phyloP scores from a whole-genome alignment of 2,329 filamentous ascomycete species.

The Lachnellula subtilissima region DNA sequence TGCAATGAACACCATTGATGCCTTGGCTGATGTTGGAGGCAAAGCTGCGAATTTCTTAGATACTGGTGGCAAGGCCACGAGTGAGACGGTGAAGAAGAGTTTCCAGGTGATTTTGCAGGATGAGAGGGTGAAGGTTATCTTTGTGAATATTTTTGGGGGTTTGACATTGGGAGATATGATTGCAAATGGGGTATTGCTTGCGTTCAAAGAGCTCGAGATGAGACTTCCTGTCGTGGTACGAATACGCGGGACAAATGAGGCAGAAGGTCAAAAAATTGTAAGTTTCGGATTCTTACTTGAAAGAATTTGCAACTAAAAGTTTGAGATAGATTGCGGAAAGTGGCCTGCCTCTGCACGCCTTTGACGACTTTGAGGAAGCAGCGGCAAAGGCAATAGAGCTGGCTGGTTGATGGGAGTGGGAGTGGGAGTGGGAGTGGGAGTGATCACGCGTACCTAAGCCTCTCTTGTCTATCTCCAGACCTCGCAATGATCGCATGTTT shows the following conservation, averaged over 20 bases:
- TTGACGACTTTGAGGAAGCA: constrained; percentile 71
- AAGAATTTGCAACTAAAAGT: background rate
- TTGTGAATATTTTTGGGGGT: constrained; percentile 68
- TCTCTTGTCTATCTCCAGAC: no score
- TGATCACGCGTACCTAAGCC: no score
- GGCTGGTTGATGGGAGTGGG: constrained; percentile 27
- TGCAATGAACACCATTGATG: constrained; percentile 87
- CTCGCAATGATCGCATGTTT: no score
- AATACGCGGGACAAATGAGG: constrained; percentile 70
- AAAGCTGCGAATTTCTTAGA: constrained; percentile 80
- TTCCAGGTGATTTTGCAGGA: constrained; percentile 73
- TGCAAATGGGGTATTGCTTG: constrained; percentile 66
- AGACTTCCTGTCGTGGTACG: constrained; percentile 72
- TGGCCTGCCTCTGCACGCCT: constrained; percentile 62
- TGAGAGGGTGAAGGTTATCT: constrained; percentile 64
- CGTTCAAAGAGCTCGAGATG: constrained; percentile 64
- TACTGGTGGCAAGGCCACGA: constrained; percentile 83
- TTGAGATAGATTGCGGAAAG: constrained; percentile 54
- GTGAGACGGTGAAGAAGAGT: constrained; percentile 70
- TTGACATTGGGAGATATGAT: constrained; percentile 69
- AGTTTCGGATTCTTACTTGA: constrained; percentile 19
- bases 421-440: no score
- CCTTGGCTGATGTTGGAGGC: constrained; percentile 63
- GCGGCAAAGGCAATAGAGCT: constrained; percentile 61
- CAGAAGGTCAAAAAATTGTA: constrained; percentile 60